Conservation (phyloP, 164 flowering plant genomes). For the Vitis cinerea region DNA sequence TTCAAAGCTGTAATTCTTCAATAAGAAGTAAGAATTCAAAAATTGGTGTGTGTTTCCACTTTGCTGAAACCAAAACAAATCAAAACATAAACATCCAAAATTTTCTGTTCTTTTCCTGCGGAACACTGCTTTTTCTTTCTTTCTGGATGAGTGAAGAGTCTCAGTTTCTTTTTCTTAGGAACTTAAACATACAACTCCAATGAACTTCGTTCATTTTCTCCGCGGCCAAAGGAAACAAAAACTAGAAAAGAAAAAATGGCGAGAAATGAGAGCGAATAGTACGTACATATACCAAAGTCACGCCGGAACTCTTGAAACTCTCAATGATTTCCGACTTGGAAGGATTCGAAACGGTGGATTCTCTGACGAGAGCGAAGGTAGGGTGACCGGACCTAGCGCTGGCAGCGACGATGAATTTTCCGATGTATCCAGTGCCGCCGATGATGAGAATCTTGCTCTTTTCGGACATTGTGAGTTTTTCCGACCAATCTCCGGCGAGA, state of each 20-base stretch:
- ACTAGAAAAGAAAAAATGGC: neutral
- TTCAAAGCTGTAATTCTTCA: constrained; percentile 27
- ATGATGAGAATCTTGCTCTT: constrained; percentile 44
- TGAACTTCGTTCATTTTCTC: neutral
- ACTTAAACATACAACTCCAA: neutral
- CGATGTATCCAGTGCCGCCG: constrained; percentile 56
- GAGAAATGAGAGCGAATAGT: neutral
- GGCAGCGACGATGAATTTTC: constrained; percentile 46
- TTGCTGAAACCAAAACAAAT: too few relatives aligned
- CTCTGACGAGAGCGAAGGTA: constrained; percentile 41
- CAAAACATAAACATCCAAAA: too few relatives aligned
- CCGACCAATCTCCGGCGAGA: neutral
- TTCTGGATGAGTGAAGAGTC: too few relatives aligned
- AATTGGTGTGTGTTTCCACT: neutral
- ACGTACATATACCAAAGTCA: constrained; percentile 19
- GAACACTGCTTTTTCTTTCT: too few relatives aligned
- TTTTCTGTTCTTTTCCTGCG: too few relatives aligned
- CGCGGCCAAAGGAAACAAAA: neutral
- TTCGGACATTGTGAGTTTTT: constrained; percentile 19
- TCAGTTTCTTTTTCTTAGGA: neutral
- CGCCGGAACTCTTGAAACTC: constrained; percentile 18
- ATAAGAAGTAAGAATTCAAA: neutral
- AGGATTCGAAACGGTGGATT: constrained; percentile 32
- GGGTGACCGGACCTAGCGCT: constrained; percentile 41
- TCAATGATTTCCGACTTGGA: constrained; percentile 27